These are phyloP conservation scores for Alternaria triticimaculans DNA, from an alignment of 2,329 filamentous ascomycete species.

Conservation along the genomic window DNA sequence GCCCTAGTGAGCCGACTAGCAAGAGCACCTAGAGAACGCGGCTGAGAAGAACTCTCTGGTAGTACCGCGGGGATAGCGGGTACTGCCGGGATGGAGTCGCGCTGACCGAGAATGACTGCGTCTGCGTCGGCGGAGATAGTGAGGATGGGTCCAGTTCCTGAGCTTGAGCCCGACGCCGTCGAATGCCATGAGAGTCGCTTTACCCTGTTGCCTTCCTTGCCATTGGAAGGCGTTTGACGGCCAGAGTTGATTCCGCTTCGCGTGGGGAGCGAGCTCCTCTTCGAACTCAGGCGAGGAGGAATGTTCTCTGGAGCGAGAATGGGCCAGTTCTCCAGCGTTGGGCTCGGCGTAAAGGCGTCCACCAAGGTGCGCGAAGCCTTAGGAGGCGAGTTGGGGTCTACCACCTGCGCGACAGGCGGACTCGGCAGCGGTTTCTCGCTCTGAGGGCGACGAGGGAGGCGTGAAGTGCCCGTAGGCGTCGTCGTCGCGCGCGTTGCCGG, in stretches of 20 bases:
- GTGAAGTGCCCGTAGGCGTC: conserved; percentile 25
- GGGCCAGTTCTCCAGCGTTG: conserved; percentile 36
- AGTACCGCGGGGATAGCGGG: conserved; percentile 10
- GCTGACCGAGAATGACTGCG: conserved; percentile 23
- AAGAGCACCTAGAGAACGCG: conserved; percentile 16
- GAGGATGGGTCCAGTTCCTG: conserved; percentile 25
- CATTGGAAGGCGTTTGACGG: conserved; percentile 6
- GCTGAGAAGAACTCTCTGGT: not conserved
- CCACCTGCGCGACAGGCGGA: conserved; percentile 44
- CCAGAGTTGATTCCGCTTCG: not conserved
- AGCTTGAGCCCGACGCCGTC: conserved; percentile 8
- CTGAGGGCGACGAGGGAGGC: conserved; percentile 36
- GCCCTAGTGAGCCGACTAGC: conserved; percentile 16
- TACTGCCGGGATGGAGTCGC: conserved; percentile 9
- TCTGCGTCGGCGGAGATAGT: conserved; percentile 38
- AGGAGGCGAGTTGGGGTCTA: conserved; percentile 39
- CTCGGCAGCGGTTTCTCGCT: conserved; percentile 51
- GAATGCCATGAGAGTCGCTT: conserved; percentile 31
- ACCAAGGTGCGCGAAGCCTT: conserved; percentile 49
- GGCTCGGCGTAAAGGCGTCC: conserved; percentile 47
- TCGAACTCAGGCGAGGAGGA: conserved; percentile 25
- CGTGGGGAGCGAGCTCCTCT: conserved; percentile 19
- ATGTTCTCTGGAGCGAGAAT: conserved; percentile 35
- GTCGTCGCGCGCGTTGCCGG: not conserved
- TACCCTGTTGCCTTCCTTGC: conserved; percentile 18